Base-by-base conservation (phyloP, 2,329 filamentous ascomycete species). In the Neodidymelliopsis sp. region DNA sequence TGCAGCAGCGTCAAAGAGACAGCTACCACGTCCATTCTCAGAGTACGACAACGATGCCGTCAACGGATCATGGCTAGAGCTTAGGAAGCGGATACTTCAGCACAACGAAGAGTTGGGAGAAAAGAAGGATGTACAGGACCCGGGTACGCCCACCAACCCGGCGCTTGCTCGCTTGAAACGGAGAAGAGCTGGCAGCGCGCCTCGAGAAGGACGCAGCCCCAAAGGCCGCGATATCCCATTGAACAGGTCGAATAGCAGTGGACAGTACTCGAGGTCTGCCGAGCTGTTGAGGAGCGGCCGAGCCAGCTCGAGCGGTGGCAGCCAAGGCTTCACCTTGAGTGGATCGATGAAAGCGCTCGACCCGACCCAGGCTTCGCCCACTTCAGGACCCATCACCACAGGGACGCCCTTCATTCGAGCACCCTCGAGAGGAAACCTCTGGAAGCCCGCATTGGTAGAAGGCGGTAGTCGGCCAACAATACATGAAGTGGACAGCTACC, bases 21-120 rank as follows among this genome's bases (percentile, higher is more conserved):
- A 82, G 25, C 82, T 85, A 35, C 83, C 91, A 7, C 84, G 89
- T 31, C 90, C 91, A 0, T 96, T 96, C 71, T 88, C 89, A 0
- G 79, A 79, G 4, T 85, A 84, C 49, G 91, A 96, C 74, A 95
- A 93, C 59, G 84, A 86, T 58, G 85, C 87, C 2, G 78, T 96
- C 10, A 90, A 96, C 68, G 83, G 85, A 56, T 84, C 90, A 25
- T 96, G 92, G 90, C 74, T 86, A 31, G 75, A 78, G 12, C 77
- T 94, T 12, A 79, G 23, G 70, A 78, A 49, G 69, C 77, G 54
- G 76, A 81, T 70, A 67, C 75, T 52, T 67, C 74, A 54, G 76
- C 79, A 70, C 44, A 69, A 69, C 39, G 70, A 74, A 53, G 71
- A 73, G 47, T 49, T 67, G 11, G 66, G 69, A 2, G 71, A 74